A percentile compares a stretch with the other conserved stretches of the same genome.
phyloP scores from a whole-genome alignment of 768 basidiomycete species.

The Russula sp. region DNA sequence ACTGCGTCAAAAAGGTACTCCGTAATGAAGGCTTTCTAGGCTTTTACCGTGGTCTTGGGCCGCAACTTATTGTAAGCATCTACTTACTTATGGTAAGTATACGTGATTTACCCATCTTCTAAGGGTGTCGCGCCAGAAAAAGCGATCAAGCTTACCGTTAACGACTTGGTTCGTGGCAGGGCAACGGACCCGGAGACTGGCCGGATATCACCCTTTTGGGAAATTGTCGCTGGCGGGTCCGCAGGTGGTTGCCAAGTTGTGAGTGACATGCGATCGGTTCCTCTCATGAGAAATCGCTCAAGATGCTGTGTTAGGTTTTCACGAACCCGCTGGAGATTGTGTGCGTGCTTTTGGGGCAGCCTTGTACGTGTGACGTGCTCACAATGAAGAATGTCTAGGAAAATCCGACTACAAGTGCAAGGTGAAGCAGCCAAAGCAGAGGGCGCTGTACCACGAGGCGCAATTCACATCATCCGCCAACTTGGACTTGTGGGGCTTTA shows the following conservation, averaged over 20 bases:
- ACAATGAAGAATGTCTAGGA: constrained; percentile 38
- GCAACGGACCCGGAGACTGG: constrained; percentile 95
- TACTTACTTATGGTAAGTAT: background rate
- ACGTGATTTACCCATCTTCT: background rate
- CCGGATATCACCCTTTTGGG: constrained; percentile 85
- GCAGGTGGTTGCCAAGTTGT: constrained; percentile 99
- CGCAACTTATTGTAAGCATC: constrained; percentile 74
- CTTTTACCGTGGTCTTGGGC: constrained; percentile 96
- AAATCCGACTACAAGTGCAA: constrained; percentile 92
- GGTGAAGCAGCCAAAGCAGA: constrained; percentile 89
- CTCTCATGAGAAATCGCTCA: background rate
- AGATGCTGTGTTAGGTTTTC: constrained; percentile 55
- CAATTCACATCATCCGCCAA: constrained; percentile 87
- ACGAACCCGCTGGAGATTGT: constrained; percentile 97
- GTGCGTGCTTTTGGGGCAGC: constrained; percentile 37
- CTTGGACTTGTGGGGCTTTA: constrained; percentile 90
- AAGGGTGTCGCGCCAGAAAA: constrained; percentile 95
- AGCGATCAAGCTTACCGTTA: constrained; percentile 96
- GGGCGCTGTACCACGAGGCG: constrained; percentile 75
- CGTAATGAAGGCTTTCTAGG: constrained; percentile 89
- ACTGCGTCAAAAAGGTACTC: constrained; percentile 91
- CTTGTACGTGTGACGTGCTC: background rate
- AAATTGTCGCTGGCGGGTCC: constrained; percentile 82
- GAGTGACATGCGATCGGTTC: constrained; percentile 31
- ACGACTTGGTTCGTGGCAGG: constrained; percentile 78